Base-by-base conservation (phyloP, 129 eudicot genomes). In the Artemisia annua region DNA sequence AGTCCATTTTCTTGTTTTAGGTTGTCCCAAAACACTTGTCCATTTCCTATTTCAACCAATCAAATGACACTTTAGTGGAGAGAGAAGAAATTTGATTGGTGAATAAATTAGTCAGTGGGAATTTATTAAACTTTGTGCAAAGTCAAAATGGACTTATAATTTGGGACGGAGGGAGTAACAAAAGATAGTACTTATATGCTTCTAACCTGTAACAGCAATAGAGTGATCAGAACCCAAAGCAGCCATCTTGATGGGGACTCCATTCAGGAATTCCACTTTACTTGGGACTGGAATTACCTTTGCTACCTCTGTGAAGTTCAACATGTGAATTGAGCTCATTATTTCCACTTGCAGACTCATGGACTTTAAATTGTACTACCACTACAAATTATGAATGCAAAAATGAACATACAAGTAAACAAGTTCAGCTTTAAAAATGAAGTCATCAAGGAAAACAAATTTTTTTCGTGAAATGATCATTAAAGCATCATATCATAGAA, bases 201-300 rank as follows among this genome's bases (percentile, higher is more conserved):
- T 53, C 76, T 63, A 61, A 94, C 98, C 98, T 86, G 98, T 94
- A 70, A 87, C 85, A 50, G 98, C 97, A 75, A 94, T 78, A 22
- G 98, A 90, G 82, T 94, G 98, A 24, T 87, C 98, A 68, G 84
- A 87, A 74, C 93, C 98, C 78, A 94, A 80, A 63, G 96, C 84
- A 9, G 71, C 85, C 80, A 65, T 79, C 80, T 77, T 80, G 28
- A 94, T 83, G 16, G 77, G 73, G 66, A 90, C 87, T 44, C 89
- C 97, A 63, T 75, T 75, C 78, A 94, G 73, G 72, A 74, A 84
- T 58, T 82, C 91, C 63, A 88, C 93, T 84, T 87, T 94, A 66
- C 72, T 67, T 14, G 98, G 98, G 24, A 54, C 56, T 32, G 85
- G 76, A 68, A 86, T 80, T 13, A 86, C 80, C 71, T 84, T 86